Evolutionary conservation across 176 grass and related monocot genomes (phyloP).

Genomic region (Juncus effusus): DNA sequence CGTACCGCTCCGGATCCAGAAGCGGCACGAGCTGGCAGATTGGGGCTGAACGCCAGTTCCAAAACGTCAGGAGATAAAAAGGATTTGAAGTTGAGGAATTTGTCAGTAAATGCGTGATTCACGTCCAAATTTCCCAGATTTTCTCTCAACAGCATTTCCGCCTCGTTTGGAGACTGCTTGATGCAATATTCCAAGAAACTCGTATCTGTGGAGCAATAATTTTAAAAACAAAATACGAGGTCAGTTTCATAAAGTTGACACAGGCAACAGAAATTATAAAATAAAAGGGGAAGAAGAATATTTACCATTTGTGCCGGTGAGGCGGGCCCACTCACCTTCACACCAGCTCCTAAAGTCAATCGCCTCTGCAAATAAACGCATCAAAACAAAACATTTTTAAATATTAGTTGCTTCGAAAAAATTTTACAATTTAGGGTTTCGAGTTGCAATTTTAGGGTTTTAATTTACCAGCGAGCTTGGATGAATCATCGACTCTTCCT

Average conservation of each 20-base stretch:
- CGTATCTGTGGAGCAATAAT: conserved; percentile 38
- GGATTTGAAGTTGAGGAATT: conserved; percentile 87
- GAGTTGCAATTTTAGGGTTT: neutral
- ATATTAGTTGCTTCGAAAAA: neutral
- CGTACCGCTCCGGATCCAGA: conserved; percentile 17
- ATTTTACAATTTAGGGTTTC: too few relatives aligned
- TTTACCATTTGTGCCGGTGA: conserved; percentile 84
- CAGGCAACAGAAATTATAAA: too few relatives aligned
- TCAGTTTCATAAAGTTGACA: too few relatives aligned
- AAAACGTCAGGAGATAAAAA: conserved; percentile 80
- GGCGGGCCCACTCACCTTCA: conserved; percentile 67
- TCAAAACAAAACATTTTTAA: neutral
- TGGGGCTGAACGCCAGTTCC: conserved; percentile 62
- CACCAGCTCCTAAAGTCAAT: conserved; percentile 90
- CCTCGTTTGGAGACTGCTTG: conserved; percentile 64
- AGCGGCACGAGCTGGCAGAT: conserved; percentile 1
- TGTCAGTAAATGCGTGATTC: conserved; percentile 77
- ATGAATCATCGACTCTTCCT: conserved; percentile 47
- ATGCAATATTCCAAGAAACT: conserved; percentile 96
- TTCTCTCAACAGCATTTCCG: conserved; percentile 65
- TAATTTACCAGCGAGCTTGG: conserved; percentile 61
- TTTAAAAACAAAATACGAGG: too few relatives aligned
- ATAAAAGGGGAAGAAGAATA: conserved; percentile 9
- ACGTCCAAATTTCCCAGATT: conserved; percentile 71
- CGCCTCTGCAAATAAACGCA: conserved; percentile 67